Conservation (phyloP, 1,284 basidiomycete genomes). For the Pascua guehoae region DNA sequence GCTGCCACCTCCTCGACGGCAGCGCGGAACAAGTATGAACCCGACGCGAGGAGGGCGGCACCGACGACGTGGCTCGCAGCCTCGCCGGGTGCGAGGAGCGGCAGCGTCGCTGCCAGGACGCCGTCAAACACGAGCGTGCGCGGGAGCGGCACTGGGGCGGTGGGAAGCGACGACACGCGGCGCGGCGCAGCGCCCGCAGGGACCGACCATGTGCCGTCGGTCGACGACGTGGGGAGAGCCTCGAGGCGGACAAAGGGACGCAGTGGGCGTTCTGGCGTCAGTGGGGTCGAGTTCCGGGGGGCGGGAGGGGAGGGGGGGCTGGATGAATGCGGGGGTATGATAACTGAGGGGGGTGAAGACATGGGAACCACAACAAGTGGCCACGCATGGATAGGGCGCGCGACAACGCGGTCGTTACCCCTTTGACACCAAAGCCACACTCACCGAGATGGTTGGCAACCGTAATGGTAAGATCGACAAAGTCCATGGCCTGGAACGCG, state of each 20-base stretch:
- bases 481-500: slow-evolving; percentile 54
- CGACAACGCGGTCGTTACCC: too few relatives aligned
- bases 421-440: slow-evolving; percentile 15
- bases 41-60: slow-evolving; percentile 70
- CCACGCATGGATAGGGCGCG: too few relatives aligned
- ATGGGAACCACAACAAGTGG: too few relatives aligned
- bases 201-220: slow-evolving; percentile 28
- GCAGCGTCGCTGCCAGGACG: slow-evolving; percentile 56
- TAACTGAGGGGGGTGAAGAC: neutral
- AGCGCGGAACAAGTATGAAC: slow-evolving; percentile 65
- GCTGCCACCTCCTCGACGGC: slow-evolving; percentile 40
- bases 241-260: slow-evolving; percentile 37
- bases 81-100: slow-evolving; percentile 58
- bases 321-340: too few relatives aligned
- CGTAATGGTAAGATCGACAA: slow-evolving; percentile 53
- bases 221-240: slow-evolving; percentile 30
- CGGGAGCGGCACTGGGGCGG: slow-evolving; percentile 53
- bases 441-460: slow-evolving; percentile 58
- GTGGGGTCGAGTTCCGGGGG: neutral
- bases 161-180: slow-evolving; percentile 12
- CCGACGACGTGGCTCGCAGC: slow-evolving; percentile 58
- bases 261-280: slow-evolving; percentile 24
- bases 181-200: slow-evolving; percentile 15
- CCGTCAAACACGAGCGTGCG: slow-evolving; percentile 71
- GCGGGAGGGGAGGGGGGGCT: too few relatives aligned